Conservation (phyloP, 192 early-diverging fungal genomes). For the Coemansia sp. region DNA sequence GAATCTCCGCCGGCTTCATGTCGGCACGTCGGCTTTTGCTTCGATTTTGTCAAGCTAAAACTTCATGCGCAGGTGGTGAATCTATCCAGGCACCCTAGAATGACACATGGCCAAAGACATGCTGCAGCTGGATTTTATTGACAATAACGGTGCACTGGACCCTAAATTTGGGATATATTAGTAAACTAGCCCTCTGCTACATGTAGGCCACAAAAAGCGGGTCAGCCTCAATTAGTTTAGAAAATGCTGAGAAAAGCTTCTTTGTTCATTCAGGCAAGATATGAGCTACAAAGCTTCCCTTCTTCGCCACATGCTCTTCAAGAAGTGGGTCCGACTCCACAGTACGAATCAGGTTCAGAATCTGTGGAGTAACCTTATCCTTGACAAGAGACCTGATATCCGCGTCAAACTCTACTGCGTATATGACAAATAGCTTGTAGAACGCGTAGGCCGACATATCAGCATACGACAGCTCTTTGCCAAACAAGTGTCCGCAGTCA, state of each 20-base stretch:
- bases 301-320: not conserved
- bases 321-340: constrained; percentile 21
- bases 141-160: not conserved
- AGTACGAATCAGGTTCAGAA: constrained; percentile 29
- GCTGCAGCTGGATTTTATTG: too few relatives aligned
- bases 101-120: not conserved
- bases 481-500: constrained; percentile 55
- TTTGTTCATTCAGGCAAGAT: not conserved
- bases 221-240: constrained; percentile 11
- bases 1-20: constrained; percentile 8
- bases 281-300: not conserved
- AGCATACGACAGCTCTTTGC: constrained; percentile 42
- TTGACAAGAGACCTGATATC: not conserved
- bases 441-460: constrained; percentile 41
- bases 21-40: not conserved
- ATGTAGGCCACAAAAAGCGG: constrained; percentile 9
- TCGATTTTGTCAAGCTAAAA: not conserved
- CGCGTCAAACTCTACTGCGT: not conserved
- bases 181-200: not conserved
- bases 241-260: too few relatives aligned
- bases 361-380: constrained; percentile 28
- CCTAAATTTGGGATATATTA: not conserved
- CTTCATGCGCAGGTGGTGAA: not conserved
- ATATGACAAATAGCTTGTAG: constrained; percentile 18
- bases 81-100: not conserved